These are phyloP conservation scores for Gastrolobium bilobum DNA, from an alignment of 306 rosid genomes.

Conservation along the genomic window DNA sequence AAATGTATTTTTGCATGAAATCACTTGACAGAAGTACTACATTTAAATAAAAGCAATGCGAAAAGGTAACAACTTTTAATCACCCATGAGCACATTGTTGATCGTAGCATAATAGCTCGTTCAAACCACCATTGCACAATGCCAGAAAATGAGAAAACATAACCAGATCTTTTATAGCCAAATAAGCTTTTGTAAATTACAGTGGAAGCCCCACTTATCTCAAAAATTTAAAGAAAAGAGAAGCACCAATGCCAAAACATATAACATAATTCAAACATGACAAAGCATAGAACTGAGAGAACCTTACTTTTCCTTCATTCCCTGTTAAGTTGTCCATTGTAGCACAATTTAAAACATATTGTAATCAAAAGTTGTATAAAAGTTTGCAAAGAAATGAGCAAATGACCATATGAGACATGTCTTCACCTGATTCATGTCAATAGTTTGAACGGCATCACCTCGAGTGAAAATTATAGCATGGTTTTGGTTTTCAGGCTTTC, in stretches of 20 bases:
- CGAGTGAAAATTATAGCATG: conserved; percentile 97
- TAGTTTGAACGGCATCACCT: conserved; percentile 97
- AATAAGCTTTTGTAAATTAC: neutral
- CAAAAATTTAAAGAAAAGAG: conserved; percentile 19
- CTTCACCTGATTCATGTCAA: conserved; percentile 97
- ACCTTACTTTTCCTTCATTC: neutral
- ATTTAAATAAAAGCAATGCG: conserved; percentile 1
- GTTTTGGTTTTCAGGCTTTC: conserved; percentile 99
- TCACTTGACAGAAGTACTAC: neutral
- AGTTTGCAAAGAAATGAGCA: conserved; percentile 1
- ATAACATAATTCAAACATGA: neutral
- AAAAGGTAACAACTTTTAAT: neutral
- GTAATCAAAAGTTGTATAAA: neutral
- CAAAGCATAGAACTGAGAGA: neutral
- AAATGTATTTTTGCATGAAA: neutral
- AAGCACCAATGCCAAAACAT: neutral
- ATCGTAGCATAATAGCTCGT: neutral
- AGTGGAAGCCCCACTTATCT: neutral
- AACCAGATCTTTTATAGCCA: neutral
- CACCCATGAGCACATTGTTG: neutral
- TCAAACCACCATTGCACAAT: neutral
- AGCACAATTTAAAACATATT: neutral
- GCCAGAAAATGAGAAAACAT: conserved; percentile 6
- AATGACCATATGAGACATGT: conserved; percentile 6
- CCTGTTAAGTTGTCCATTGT: neutral